Evolutionary conservation across 1,139 yeast genomes (phyloP).

Genomic region (Taiozyma sp.): DNA sequence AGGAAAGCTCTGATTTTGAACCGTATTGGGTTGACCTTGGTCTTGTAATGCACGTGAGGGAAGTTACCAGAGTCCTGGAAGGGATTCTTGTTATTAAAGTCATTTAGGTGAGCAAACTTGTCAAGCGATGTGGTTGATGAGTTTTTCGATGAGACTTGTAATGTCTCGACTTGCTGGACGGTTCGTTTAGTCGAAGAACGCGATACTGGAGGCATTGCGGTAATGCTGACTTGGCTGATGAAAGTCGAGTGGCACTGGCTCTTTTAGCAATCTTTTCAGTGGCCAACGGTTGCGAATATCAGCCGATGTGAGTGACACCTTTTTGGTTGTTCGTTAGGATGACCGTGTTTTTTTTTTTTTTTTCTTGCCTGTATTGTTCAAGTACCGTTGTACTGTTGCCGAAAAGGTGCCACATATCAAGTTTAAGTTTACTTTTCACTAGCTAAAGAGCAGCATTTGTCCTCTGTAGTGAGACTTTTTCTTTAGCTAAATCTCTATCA

Average conservation of each 20-base stretch:
- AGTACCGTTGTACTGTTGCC: no score
- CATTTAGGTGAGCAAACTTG: constrained; percentile 23
- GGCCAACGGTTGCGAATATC: neutral
- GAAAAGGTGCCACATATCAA: neutral
- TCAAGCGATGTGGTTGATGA: constrained; percentile 3
- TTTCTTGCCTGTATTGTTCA: no score
- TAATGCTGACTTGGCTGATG: neutral
- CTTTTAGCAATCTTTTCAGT: neutral
- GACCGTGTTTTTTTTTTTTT: neutral
- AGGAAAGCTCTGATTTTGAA: constrained; percentile 51
- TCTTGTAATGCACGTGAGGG: constrained; percentile 59
- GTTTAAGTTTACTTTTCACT: neutral
- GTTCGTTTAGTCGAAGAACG: neutral
- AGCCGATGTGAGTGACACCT: neutral
- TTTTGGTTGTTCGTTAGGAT: neutral
- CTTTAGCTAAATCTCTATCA: no score
- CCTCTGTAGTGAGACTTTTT: no score
- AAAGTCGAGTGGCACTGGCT: neutral
- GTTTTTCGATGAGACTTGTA: neutral
- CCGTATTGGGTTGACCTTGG: constrained; percentile 54
- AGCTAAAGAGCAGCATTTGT: no score
- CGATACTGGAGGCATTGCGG: neutral
- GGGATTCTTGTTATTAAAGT: constrained; percentile 24
- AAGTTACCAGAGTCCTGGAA: constrained; percentile 68
- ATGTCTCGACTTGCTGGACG: neutral